phyloP scores from a whole-genome alignment of 2,329 filamentous ascomycete species.

The Drechmeria coniospora region DNA sequence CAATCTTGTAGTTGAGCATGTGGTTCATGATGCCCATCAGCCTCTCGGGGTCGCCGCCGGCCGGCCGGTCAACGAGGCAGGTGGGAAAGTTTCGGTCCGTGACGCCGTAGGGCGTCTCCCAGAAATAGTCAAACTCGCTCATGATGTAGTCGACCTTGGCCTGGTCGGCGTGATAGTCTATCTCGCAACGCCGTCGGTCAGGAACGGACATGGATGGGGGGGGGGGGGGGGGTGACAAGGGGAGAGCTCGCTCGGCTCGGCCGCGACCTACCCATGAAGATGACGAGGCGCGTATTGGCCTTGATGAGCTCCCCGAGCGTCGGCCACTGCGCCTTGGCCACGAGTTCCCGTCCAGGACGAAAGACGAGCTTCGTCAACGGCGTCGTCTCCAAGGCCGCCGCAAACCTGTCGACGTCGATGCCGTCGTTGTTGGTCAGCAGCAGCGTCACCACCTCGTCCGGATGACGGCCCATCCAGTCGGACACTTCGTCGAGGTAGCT shows the following conservation, averaged over 20 bases:
- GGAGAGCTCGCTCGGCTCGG: too few relatives aligned
- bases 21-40: constrained; percentile 31
- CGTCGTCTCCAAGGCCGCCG: constrained; percentile 34
- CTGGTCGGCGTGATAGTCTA: constrained; percentile 44
- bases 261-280: constrained; percentile 54
- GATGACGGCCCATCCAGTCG: constrained; percentile 41
- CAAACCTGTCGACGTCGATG: constrained; percentile 40
- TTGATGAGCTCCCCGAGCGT: constrained; percentile 52
- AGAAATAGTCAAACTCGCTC: constrained; percentile 49
- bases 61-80: constrained; percentile 50
- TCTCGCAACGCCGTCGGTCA: neutral
- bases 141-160: constrained; percentile 44
- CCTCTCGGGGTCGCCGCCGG: constrained; percentile 18
- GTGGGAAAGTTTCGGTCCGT: constrained; percentile 42
- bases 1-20: constrained; percentile 14
- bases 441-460: constrained; percentile 46
- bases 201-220: too few relatives aligned
- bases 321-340: constrained; percentile 45
- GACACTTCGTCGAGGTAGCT: constrained; percentile 41
- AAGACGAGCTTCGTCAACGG: constrained; percentile 44
- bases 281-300: constrained; percentile 45
- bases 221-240: too few relatives aligned
- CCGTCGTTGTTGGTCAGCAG: constrained; percentile 47
- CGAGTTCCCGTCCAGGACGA: constrained; percentile 22
- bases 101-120: constrained; percentile 59